Evolutionary conservation across 2,329 filamentous ascomycete genomes (phyloP), one percentile per base, ranked within the genome.

Genomic region (Colletotrichum somersetense): DNA sequence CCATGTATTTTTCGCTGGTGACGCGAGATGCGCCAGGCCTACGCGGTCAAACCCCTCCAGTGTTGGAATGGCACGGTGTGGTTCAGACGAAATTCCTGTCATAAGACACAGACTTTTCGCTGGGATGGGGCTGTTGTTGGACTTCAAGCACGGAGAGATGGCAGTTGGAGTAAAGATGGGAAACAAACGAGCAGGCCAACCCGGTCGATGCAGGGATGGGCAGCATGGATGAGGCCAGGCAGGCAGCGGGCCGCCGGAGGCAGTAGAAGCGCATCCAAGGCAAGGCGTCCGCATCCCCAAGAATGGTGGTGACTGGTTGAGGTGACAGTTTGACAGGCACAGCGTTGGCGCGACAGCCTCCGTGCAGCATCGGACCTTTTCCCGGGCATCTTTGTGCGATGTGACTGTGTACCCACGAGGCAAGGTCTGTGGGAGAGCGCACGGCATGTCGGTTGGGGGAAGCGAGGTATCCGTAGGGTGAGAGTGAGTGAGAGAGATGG

Each of bases 291-390:
- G 3, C 57, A 46, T 44, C 42, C 40, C 44, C 23, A 42, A 40
- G 33, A n/a, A 30, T 35, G 40, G 26, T 56, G 62, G 14, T 67
- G 65, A 67, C 46, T 23, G 65, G 35, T 38, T n/a, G 46, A 20
- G 16, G 44, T 38, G 40, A 20, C 26, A 50, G 42, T 71, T 50
- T 67, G 57, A 63, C 59, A 50, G 56, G 48, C 40, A 69, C 66
- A 53, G 64, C 66, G 65, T 69, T 72, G 69, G 59, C 59, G 66
- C 35, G 46, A 57, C 52, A 71, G 68, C 68, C 57, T 71, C 64
- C 52, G 35, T 72, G 69, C 66, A 69, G 69, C 66, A 72, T 72
- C 69, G 69, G 69, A 72, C 66, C 69, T 72, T 72, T 52, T 69
- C 30, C 69, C 66, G 69, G 69, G 59, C 69, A 69, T 72, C 69